phyloP scores from a whole-genome alignment of 1,284 basidiomycete species.

The Microbotryum saponariae region DNA sequence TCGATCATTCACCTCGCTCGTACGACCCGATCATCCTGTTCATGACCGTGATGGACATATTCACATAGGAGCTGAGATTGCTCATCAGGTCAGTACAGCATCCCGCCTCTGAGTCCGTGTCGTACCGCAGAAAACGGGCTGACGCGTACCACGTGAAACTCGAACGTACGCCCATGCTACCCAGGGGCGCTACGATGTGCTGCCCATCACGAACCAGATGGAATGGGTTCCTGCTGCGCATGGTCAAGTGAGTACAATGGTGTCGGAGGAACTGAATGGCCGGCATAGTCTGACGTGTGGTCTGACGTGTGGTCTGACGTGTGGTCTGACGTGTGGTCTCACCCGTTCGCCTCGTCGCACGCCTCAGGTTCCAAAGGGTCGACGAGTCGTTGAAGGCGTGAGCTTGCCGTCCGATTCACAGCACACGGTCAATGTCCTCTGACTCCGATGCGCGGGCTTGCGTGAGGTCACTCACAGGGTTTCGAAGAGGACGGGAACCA shows the following conservation, averaged over 20 bases:
- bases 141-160: neutral
- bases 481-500: constrained; percentile 26
- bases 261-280: neutral
- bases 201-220: constrained; percentile 26
- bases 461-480: constrained; percentile 3
- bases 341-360: neutral
- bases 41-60: constrained; percentile 11
- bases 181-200: constrained; percentile 26
- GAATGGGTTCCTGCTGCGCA: constrained; percentile 20
- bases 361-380: constrained; percentile 23
- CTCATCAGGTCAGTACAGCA: constrained; percentile 13
- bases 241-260: constrained; percentile 6
- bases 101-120: neutral
- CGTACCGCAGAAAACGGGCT: neutral
- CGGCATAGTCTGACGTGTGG: neutral
- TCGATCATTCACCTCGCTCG: constrained; percentile 21
- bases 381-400: constrained; percentile 25
- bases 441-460: no score
- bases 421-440: no score
- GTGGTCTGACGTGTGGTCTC: neutral
- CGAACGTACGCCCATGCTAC: no score
- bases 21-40: constrained; percentile 4
- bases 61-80: constrained; percentile 11
- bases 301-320: neutral
- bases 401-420: neutral